A percentile compares a stretch with the other conserved stretches of the same genome.
phyloP scores from a whole-genome alignment of 331 rosid species.

The Erythrophleum ivorense region DNA sequence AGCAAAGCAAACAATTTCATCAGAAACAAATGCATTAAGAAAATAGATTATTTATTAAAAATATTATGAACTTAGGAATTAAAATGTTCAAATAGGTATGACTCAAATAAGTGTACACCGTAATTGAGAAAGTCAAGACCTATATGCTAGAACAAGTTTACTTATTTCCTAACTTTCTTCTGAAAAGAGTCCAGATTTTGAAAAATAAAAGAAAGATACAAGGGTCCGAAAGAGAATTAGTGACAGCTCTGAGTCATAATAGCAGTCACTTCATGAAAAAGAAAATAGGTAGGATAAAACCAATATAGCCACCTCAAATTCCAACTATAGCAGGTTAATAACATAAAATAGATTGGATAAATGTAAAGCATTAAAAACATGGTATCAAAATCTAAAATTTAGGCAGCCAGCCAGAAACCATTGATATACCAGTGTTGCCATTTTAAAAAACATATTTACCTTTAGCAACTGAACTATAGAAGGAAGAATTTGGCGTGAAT shows the following conservation, averaged over 20 bases:
- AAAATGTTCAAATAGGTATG: slow-evolving; percentile 3
- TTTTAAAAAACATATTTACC: slow-evolving; percentile 53
- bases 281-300: background rate
- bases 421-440: slow-evolving; percentile 19
- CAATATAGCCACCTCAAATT: background rate
- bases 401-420: slow-evolving; percentile 7
- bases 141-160: background rate
- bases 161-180: background rate
- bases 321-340: background rate
- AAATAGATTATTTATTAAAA: background rate
- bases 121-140: background rate
- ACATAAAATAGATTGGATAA: slow-evolving; percentile 12
- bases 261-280: background rate
- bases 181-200: background rate
- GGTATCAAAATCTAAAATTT: background rate
- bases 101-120: background rate
- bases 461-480: slow-evolving; percentile 86
- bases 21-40: background rate
- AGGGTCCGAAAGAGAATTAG: background rate
- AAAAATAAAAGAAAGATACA: background rate
- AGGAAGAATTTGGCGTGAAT: slow-evolving; percentile 98
- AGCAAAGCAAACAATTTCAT: slow-evolving; percentile 33
- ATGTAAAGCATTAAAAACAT: background rate
- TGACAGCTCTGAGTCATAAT: background rate
- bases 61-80: background rate